A percentile compares a stretch with the other conserved stretches of the same genome.
These are phyloP conservation scores for Graphiopsis chlorocephala DNA, from an alignment of 2,329 filamentous ascomycete species.

Conservation along the genomic window DNA sequence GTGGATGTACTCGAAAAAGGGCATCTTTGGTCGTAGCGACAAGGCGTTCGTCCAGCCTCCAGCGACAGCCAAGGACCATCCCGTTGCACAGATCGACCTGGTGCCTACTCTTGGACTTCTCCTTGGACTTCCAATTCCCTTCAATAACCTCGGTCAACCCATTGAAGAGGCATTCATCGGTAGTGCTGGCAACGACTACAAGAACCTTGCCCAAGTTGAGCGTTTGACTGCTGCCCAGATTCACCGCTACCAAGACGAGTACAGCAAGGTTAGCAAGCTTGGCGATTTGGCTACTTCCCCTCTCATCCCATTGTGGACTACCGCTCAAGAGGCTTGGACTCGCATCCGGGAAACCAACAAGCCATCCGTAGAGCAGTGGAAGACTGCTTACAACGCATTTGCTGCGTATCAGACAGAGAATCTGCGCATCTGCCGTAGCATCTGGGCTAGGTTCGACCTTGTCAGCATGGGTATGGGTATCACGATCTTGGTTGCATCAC, in stretches of 20 bases:
- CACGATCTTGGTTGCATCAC: constrained; percentile 63
- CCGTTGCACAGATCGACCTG: constrained; percentile 85
- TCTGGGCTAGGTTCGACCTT: constrained; percentile 93
- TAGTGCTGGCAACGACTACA: constrained; percentile 64
- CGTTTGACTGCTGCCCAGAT: constrained; percentile 81
- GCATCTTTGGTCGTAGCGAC: constrained; percentile 75
- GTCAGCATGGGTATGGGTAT: constrained; percentile 82
- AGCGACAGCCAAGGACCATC: constrained; percentile 70
- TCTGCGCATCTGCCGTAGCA: constrained; percentile 70
- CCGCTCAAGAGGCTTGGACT: constrained; percentile 56
- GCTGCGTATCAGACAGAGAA: constrained; percentile 74
- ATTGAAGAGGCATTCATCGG: constrained; percentile 92
- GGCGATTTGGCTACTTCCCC: constrained; percentile 58
- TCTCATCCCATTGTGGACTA: constrained; percentile 55
- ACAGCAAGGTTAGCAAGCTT: constrained; percentile 69
- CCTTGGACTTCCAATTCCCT: constrained; percentile 87
- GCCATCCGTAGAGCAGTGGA: constrained; percentile 36
- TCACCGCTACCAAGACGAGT: constrained; percentile 81
- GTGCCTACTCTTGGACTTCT: constrained; percentile 88
- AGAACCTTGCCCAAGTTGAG: constrained; percentile 73
- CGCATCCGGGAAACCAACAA: constrained; percentile 40
- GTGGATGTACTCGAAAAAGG: constrained; percentile 96
- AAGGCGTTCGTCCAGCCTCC: constrained; percentile 58
- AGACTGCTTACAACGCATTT: constrained; percentile 57
- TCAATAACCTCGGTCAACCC: constrained; percentile 88